phyloP scores from a whole-genome alignment of 1,284 basidiomycete species.

The Vanrija humicola region DNA sequence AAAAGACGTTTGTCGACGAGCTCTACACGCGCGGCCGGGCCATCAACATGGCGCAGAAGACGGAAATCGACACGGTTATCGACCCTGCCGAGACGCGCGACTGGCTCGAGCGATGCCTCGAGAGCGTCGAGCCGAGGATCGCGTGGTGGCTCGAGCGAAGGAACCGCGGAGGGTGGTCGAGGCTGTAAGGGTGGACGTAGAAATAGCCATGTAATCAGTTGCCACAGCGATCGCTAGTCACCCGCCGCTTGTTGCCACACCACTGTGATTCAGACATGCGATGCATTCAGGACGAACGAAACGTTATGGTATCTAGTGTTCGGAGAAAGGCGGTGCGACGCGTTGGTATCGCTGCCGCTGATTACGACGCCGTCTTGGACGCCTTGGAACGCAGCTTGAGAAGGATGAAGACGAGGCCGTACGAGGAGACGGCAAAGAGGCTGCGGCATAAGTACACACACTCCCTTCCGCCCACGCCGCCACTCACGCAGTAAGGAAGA shows the following conservation, averaged over 20 bases:
- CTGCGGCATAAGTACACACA: background rate
- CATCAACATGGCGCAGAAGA: conserved; percentile 18
- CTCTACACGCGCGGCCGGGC: conserved; percentile 16
- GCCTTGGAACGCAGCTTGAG: conserved; percentile 5
- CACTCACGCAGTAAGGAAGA: conserved; percentile 12
- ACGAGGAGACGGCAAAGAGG: conserved; percentile 12
- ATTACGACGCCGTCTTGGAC: background rate
- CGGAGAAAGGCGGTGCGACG: too few species aligned
- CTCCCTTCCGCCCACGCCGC: too few species aligned
- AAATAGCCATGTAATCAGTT: too few species aligned
- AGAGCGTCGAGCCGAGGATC: conserved; percentile 6
- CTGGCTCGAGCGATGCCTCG: conserved; percentile 14
- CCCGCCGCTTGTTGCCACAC: too few species aligned
- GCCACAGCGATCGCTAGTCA: too few species aligned
- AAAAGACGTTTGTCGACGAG: conserved; percentile 17
- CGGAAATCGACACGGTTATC: conserved; percentile 18
- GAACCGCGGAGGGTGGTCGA: too few species aligned
- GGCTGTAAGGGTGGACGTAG: too few species aligned
- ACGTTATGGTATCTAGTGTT: too few species aligned
- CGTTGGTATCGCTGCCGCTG: too few species aligned
- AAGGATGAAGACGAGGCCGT: conserved; percentile 12
- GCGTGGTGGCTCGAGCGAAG: too few species aligned
- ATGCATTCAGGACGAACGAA: too few species aligned
- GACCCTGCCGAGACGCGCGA: conserved; percentile 19
- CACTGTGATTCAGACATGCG: too few species aligned